These are phyloP conservation scores for Phytophthora idaei DNA, from an alignment of 352 stramenopile species.

Conservation along the genomic window DNA sequence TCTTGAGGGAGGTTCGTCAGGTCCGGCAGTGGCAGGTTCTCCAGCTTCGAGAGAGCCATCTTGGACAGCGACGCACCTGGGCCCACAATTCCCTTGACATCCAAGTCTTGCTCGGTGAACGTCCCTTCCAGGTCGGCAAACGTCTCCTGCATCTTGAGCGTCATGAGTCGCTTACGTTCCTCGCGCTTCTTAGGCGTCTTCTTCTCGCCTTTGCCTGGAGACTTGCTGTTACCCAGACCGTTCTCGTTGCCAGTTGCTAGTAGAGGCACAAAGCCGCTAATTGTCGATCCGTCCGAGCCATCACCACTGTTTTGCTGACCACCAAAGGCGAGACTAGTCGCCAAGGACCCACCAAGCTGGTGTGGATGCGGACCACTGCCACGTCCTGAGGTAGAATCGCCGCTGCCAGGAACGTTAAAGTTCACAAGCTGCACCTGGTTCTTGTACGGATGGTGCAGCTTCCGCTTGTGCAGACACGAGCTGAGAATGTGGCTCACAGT, in stretches of 20 bases:
- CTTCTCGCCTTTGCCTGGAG: conserved; percentile 51
- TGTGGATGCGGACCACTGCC: conserved; percentile 26
- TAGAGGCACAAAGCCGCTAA: conserved; percentile 41
- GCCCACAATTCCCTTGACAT: conserved; percentile 65
- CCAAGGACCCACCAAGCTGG: conserved; percentile 53
- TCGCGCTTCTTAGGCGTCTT: conserved; percentile 66
- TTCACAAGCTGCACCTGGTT: conserved; percentile 86
- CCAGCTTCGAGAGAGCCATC: conserved; percentile 68
- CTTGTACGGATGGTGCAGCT: conserved; percentile 86
- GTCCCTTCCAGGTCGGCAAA: conserved; percentile 68
- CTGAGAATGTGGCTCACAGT: conserved; percentile 86
- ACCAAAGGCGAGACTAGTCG: conserved; percentile 62
- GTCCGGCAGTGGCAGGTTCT: conserved; percentile 76
- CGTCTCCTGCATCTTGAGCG: conserved; percentile 71
- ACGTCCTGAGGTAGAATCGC: conserved; percentile 11
- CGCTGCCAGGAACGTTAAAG: conserved; percentile 64
- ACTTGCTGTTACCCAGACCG: conserved; percentile 22
- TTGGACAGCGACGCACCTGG: conserved; percentile 56
- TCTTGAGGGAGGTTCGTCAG: conserved; percentile 80
- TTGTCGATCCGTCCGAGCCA: conserved; percentile 20
- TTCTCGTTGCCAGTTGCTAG: conserved; percentile 42
- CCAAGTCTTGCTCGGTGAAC: conserved; percentile 70
- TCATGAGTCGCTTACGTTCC: conserved; percentile 68
- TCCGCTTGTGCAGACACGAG: conserved; percentile 83
- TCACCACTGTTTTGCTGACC: conserved; percentile 35